These are phyloP conservation scores for Oenanthe javanica DNA, from an alignment of 140 eudicot species.

Conservation along the genomic window DNA sequence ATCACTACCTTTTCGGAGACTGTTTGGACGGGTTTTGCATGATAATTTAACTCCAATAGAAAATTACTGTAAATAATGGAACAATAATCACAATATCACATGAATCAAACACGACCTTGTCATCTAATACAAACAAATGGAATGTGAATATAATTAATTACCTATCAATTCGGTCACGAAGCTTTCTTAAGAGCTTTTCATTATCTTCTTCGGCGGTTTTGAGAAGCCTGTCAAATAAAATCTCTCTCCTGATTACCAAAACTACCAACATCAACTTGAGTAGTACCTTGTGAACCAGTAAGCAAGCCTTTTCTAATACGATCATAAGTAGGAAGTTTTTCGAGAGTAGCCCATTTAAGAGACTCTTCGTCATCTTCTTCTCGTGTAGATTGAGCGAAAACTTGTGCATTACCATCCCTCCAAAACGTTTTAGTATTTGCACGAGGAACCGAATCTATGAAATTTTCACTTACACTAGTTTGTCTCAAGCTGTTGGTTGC, in stretches of 20 bases:
- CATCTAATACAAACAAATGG: no score
- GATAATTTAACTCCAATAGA: no score
- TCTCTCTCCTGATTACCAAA: not conserved
- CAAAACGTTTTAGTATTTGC: not conserved
- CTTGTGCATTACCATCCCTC: not conserved
- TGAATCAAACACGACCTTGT: no score
- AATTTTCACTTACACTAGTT: not conserved
- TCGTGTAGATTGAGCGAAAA: not conserved
- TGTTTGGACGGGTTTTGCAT: no score
- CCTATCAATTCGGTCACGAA: not conserved
- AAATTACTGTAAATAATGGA: no score
- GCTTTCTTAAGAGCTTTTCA: constrained; percentile 1
- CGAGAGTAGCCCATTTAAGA: not conserved
- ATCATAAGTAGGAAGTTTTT: not conserved
- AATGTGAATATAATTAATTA: not conserved
- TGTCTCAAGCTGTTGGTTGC: constrained; percentile 1
- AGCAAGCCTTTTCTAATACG: not conserved
- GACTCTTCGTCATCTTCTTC: constrained; percentile 3
- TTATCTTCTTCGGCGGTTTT: not conserved
- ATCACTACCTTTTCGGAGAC: no score
- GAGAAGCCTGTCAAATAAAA: not conserved
- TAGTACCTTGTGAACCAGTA: not conserved
- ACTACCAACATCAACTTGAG: not conserved
- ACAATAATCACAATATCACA: no score
- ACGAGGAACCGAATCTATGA: not conserved